Conservation (phyloP, 2,329 filamentous ascomycete genomes). For the Monilinia vaccinii-corymbosi region DNA sequence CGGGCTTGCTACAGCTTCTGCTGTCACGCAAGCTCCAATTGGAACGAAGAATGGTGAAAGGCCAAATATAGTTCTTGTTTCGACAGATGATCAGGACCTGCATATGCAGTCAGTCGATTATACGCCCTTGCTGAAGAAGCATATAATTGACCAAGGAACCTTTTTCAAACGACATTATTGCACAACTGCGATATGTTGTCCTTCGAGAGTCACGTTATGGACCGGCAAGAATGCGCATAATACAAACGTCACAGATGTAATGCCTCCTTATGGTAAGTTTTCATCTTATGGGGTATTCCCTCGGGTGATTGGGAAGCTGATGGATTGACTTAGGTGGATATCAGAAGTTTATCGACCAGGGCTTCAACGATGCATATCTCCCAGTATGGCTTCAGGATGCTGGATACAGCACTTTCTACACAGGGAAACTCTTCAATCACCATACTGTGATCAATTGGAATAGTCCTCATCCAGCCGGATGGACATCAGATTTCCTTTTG, state of each 20-base stretch:
- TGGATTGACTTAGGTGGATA: conserved; percentile 39
- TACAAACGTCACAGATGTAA: conserved; percentile 47
- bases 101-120: conserved; percentile 50
- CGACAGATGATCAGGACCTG: conserved; percentile 58
- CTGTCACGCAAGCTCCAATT: conserved; percentile 13
- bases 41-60: conserved; percentile 11
- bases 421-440: conserved; percentile 61
- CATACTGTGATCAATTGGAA: conserved; percentile 54
- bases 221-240: conserved; percentile 55
- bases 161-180: conserved; percentile 50
- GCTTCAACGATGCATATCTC: conserved; percentile 58
- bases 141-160: conserved; percentile 46
- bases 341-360: conserved; percentile 55
- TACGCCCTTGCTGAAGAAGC: conserved; percentile 44
- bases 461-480: conserved; percentile 47
- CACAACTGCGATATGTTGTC: conserved; percentile 53
- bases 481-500: conserved; percentile 50
- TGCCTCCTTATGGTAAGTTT: conserved; percentile 39
- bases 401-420: conserved; percentile 64
- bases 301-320: conserved; percentile 17
- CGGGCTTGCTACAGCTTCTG: conserved; percentile 10
- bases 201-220: conserved; percentile 50
- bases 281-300: background rate
- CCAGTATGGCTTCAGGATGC: conserved; percentile 62
- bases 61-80: conserved; percentile 52